Percentiles rank a stretch among this genome's conserved stretches.
Evolutionary conservation across 1,139 yeast species (phyloP).

Genomic region (Zygosaccharomyces sapae): DNA sequence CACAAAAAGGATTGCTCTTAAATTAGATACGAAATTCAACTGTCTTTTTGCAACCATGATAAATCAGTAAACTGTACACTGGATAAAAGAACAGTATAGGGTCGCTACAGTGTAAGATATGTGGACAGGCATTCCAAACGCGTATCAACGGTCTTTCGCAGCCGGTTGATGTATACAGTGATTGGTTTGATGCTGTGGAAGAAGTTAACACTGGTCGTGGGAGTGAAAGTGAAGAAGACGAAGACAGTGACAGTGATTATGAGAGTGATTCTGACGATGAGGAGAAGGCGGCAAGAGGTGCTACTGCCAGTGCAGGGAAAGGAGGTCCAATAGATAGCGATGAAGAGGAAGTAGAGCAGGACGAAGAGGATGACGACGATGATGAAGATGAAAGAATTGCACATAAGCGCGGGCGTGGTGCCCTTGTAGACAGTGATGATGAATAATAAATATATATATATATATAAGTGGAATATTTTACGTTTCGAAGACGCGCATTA

Average conservation of each 20-base stretch:
- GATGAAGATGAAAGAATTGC: constrained; percentile 13
- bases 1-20: constrained; percentile 72
- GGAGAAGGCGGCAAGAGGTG: constrained; percentile 7
- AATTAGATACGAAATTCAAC: constrained; percentile 78
- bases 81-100: constrained; percentile 88
- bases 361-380: constrained; percentile 37
- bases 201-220: constrained; percentile 75
- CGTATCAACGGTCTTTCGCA: constrained; percentile 60
- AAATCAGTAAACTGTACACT: constrained; percentile 82
- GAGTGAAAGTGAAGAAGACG: constrained; percentile 35
- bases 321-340: constrained; percentile 34
- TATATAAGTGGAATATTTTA: background rate
- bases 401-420: constrained; percentile 8
- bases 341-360: constrained; percentile 35
- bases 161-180: constrained; percentile 93
- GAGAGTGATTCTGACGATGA: constrained; percentile 33
- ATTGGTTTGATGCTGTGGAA: constrained; percentile 98
- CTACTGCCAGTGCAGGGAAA: constrained; percentile 9
- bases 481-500: background rate
- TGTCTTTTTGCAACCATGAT: constrained; percentile 97
- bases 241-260: constrained; percentile 32
- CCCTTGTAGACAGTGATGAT: constrained; percentile 15
- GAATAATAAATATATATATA: constrained; percentile 17
- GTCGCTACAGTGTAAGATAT: constrained; percentile 80
- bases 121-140: constrained; percentile 92